Evolutionary conservation across 202 grass and related monocot genomes (phyloP).

Genomic region (Brachypodium distachyon): DNA sequence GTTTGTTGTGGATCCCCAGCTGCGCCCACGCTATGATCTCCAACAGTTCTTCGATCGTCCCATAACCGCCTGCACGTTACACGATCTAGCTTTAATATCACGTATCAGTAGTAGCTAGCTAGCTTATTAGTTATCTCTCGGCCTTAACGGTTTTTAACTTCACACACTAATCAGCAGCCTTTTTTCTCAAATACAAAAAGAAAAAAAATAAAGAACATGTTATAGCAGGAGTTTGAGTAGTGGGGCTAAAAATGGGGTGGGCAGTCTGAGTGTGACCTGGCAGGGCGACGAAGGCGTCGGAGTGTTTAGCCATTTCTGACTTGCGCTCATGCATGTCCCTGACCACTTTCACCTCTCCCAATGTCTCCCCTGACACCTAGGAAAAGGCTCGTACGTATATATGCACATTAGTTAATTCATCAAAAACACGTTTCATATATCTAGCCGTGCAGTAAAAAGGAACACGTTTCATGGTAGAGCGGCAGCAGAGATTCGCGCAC

Average conservation of each 20-base stretch:
- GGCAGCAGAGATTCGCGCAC: not conserved
- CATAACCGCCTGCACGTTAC: constrained; percentile 62
- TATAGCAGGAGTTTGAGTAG: not conserved
- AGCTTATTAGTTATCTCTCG: not conserved
- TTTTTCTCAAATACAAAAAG: no score
- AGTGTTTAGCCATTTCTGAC: constrained; percentile 86
- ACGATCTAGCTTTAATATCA: no score
- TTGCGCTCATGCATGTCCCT: constrained; percentile 96
- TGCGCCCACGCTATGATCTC: constrained; percentile 98
- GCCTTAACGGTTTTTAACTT: not conserved
- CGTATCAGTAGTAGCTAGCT: no score
- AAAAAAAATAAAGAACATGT: no score
- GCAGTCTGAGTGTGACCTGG: constrained; percentile 49
- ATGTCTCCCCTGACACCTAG: constrained; percentile 78
- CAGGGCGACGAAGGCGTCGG: constrained; percentile 88
- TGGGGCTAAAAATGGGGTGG: not conserved
- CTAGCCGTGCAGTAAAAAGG: not conserved
- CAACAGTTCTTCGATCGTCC: constrained; percentile 92
- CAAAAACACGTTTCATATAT: not conserved
- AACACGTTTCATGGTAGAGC: no score
- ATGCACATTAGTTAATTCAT: no score
- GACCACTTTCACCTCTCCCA: constrained; percentile 80
- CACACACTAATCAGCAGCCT: no score
- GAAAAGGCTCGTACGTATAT: not conserved
- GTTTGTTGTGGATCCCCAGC: constrained; percentile 96